Conservation (phyloP, 2,329 filamentous ascomycete species). For the Xylariaceae sp. region DNA sequence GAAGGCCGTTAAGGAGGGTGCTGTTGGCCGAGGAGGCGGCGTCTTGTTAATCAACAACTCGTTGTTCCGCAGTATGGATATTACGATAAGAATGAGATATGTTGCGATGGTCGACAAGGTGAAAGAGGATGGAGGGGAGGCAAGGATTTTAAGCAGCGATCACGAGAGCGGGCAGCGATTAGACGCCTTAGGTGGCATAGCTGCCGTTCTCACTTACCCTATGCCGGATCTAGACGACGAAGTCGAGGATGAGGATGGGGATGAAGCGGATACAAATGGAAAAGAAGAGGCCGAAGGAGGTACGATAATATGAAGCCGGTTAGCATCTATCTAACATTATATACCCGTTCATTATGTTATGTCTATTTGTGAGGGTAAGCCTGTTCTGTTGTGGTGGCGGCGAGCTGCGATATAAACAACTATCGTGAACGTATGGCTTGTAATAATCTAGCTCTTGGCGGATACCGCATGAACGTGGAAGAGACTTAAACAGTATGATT, state of each 20-base stretch:
- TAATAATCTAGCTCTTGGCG: too few relatives aligned
- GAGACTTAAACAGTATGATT: too few relatives aligned
- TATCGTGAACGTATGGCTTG: too few relatives aligned
- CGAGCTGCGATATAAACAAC: too few relatives aligned
- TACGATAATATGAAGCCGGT: constrained; percentile 32
- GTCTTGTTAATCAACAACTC: constrained; percentile 84
- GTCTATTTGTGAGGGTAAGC: background rate
- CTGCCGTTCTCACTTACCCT: constrained; percentile 88
- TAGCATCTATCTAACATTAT: background rate
- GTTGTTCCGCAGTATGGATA: constrained; percentile 81
- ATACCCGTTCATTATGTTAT: background rate
- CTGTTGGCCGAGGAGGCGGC: constrained; percentile 84
- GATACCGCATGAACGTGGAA: background rate
- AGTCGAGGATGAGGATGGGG: constrained; percentile 56
- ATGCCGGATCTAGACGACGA: constrained; percentile 72
- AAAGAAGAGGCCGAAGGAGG: constrained; percentile 24
- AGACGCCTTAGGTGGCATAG: constrained; percentile 82
- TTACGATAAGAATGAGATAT: constrained; percentile 76
- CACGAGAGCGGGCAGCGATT: constrained; percentile 91
- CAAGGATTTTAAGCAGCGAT: constrained; percentile 85
- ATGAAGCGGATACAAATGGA: constrained; percentile 38
- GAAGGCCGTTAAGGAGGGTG: constrained; percentile 81
- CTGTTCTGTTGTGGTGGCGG: background rate
- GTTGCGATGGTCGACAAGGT: constrained; percentile 87
- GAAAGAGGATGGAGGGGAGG: constrained; percentile 83